Percentiles rank a stretch among this genome's conserved stretches.
Conservation (phyloP, 306 rosid species). For the Dalbergia oliveri region DNA sequence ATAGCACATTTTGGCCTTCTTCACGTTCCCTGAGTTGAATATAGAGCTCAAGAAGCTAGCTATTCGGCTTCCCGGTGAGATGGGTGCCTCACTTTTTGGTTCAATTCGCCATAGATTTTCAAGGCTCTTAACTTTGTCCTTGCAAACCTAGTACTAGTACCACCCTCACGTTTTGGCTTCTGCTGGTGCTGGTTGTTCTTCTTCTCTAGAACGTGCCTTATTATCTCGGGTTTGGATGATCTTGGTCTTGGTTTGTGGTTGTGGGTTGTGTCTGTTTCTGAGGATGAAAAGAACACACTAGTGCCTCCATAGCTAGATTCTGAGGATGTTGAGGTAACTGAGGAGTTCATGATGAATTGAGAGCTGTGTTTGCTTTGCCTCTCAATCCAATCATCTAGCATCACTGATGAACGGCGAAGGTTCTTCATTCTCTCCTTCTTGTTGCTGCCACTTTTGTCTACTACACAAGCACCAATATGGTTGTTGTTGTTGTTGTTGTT, state of each 20-base stretch:
- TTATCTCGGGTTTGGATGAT: too few species aligned
- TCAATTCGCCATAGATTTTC: conserved; percentile 67
- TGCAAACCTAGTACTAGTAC: conserved; percentile 34
- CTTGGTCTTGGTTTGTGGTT: conserved; percentile 34
- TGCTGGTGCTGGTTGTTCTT: neutral
- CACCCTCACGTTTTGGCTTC: conserved; percentile 30
- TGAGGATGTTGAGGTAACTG: conserved; percentile 46
- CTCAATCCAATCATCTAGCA: conserved; percentile 72
- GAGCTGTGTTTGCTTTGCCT: conserved; percentile 58
- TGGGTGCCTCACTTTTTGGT: conserved; percentile 72
- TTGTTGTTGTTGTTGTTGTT: neutral
- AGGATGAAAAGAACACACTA: conserved; percentile 56
- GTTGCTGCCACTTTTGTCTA: conserved; percentile 27
- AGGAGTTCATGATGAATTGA: conserved; percentile 41
- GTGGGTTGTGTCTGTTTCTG: conserved; percentile 63
- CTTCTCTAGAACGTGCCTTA: too few species aligned
- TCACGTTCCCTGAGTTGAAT: conserved; percentile 70
- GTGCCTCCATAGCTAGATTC: conserved; percentile 68
- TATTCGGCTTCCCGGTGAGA: conserved; percentile 70
- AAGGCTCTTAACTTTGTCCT: conserved; percentile 61
- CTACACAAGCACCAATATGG: neutral
- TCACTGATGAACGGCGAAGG: conserved; percentile 63
- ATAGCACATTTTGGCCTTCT: conserved; percentile 80
- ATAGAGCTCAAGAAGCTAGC: conserved; percentile 67
- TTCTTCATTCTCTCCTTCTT: conserved; percentile 45